Evolutionary conservation across 2,329 filamentous ascomycete genomes (phyloP), one percentile per base, ranked within the genome.

Genomic region (Esteya vermicola): DNA sequence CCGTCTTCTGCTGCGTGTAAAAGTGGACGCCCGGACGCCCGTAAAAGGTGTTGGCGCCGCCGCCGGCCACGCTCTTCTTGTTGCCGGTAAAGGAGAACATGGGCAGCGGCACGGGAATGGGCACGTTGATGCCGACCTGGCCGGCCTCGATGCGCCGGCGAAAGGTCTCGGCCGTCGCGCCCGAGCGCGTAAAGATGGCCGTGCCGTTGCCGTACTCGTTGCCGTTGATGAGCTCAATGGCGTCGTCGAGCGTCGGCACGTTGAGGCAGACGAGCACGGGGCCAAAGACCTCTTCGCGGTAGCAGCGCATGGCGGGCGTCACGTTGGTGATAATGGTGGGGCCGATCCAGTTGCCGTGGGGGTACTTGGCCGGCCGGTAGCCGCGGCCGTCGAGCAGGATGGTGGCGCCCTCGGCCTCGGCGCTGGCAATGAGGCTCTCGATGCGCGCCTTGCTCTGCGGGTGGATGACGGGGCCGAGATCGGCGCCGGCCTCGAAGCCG

Each of bases 1-100:
- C 91, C 3, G 91, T 98, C 82, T 98, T 96, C 56, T 82, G 74
- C 65, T 96, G 89, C 4, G 91, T 98, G 63, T 93, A 96, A 58
- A 98, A 98, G 56, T 83, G 78, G 57, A 98, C 63, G 21, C 89
- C 91, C 1, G 86, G 85, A 61, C 84, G 82, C 50, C 91, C 91
- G 62, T 98, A 98, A 59, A 98, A 96, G 16, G 86, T 93, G 64
- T 75, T 93, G 28, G 84, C 82, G 45, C 91, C 89, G 40, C 88
- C 88, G 41, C 89, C 91, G 1, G 89, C 91, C 41, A 96, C 70
- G 54, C 78, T 85, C 72, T 82, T 86, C 78, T 98, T 89, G 67
- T 81, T 81, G 33, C 76, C 77, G 23, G 77, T 81, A 57, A 81
- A 81, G 43, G 71, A 77, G 61, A 80, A 81, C 70, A 81, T 78